Percentiles rank a stretch among this genome's conserved stretches.
Conservation (phyloP, 768 basidiomycete species). For the Cystofilobasidium capitatum region DNA sequence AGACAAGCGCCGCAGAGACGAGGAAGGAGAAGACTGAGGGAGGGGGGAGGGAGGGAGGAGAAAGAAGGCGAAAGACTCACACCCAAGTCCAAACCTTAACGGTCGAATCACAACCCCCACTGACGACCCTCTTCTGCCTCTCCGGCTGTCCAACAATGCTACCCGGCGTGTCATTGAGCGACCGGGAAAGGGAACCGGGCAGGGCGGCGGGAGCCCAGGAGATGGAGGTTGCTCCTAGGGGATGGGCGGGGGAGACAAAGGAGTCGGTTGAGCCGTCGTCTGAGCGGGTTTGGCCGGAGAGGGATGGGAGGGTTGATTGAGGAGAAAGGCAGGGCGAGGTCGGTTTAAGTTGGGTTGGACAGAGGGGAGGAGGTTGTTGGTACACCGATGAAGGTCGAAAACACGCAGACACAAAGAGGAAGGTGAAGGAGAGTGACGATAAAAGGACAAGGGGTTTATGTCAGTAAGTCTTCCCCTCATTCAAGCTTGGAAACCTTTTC, state of each 20-base stretch:
- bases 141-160: constrained; percentile 37
- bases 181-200: constrained; percentile 71
- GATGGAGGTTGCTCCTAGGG: constrained; percentile 91
- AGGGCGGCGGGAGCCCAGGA: constrained; percentile 92
- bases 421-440: not conserved
- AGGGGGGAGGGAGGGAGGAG: not conserved
- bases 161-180: constrained; percentile 44
- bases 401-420: not conserved
- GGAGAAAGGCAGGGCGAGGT: not conserved
- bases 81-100: constrained; percentile 84
- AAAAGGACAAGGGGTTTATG: not conserved
- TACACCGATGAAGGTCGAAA: too few species aligned
- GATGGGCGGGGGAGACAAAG: constrained; percentile 88
- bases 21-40: not conserved
- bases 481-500: too few species aligned
- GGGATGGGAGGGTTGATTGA: not conserved
- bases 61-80: constrained; percentile 27
- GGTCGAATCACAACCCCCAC: constrained; percentile 90
- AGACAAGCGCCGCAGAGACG: not conserved
- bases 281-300: too few species aligned
- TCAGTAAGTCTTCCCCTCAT: too few species aligned
- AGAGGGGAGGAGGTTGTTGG: too few species aligned
- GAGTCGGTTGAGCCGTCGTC: constrained; percentile 96
- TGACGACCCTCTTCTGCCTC: constrained; percentile 85
- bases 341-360: too few species aligned